Conservation (phyloP, 108 stramenopile species). For the Asterionellopsis glacialis region DNA sequence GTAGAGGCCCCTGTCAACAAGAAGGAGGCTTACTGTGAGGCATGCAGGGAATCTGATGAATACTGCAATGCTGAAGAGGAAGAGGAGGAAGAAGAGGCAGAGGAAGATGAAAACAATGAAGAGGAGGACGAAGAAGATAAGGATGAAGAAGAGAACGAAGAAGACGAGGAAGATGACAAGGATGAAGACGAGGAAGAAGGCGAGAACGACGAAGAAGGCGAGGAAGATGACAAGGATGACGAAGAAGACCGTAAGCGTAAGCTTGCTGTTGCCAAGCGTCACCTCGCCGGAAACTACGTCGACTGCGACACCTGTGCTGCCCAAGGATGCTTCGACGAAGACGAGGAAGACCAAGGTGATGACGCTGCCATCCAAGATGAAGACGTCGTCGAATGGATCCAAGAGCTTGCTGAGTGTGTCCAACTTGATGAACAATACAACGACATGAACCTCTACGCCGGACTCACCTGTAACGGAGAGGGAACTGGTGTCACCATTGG, state of each 20-base stretch:
- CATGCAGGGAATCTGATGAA: constrained; percentile 42
- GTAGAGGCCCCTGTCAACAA: constrained; percentile 39
- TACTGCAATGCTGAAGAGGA: constrained; percentile 38
- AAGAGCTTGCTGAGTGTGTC: too few species aligned
- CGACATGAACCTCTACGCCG: constrained; percentile 28
- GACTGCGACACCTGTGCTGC: constrained; percentile 51
- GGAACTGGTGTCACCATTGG: constrained; percentile 69
- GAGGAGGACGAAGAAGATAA: constrained; percentile 6
- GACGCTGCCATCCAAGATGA: constrained; percentile 6
- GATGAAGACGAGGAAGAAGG: constrained; percentile 8
- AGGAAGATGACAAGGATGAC: constrained; percentile 17
- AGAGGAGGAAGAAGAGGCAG: constrained; percentile 19
- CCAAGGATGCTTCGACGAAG: constrained; percentile 13
- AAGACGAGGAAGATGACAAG: constrained; percentile 19
- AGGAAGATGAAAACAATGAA: constrained; percentile 12
- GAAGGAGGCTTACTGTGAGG: constrained; percentile 43
- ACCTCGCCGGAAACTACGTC: constrained; percentile 32
- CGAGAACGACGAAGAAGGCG: constrained; percentile 4
- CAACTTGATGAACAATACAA: constrained; percentile 10
- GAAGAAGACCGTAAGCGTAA: constrained; percentile 18
- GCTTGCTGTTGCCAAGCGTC: constrained; percentile 7
- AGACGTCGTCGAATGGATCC: too few species aligned
- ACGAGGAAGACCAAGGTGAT: constrained; percentile 1
- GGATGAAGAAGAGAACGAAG: constrained; percentile 17
- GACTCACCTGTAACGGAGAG: constrained; percentile 60